Percentiles rank a stretch among this genome's conserved stretches.
Evolutionary conservation across 768 basidiomycete genomes (phyloP).

Genomic region (Tylopilus subfusipes): DNA sequence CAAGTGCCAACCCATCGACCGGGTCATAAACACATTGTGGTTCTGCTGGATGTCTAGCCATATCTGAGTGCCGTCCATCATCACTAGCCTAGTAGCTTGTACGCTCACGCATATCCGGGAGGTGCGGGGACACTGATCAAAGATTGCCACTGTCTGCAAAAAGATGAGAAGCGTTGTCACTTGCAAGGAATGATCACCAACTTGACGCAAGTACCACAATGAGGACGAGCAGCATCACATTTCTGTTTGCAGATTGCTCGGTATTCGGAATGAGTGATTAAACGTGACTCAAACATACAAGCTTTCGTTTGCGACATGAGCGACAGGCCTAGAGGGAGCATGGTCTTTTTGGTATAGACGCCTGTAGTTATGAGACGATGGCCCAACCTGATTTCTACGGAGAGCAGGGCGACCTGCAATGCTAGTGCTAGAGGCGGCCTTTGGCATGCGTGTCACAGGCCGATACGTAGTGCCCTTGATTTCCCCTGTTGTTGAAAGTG

Average conservation of each 20-base stretch:
- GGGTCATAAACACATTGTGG: conserved; percentile 86
- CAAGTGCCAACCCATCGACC: conserved; percentile 73
- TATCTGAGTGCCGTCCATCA: conserved; percentile 5
- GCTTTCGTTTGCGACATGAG: conserved; percentile 79
- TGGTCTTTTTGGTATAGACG: conserved; percentile 9
- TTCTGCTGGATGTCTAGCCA: conserved; percentile 71
- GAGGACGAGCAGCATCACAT: conserved; percentile 85
- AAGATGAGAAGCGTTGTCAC: conserved; percentile 5
- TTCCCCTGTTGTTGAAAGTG: conserved; percentile 1
- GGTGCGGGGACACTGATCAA: conserved; percentile 82
- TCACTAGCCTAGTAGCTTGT: not conserved
- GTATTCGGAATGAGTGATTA: not conserved
- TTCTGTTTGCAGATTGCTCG: conserved; percentile 46
- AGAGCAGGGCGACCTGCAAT: conserved; percentile 56
- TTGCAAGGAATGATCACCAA: conserved; percentile 42
- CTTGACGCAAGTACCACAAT: conserved; percentile 84
- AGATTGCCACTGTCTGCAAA: conserved; percentile 71
- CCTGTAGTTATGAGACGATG: not conserved
- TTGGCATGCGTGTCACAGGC: conserved; percentile 54
- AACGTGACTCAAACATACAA: conserved; percentile 46
- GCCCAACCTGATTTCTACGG: conserved; percentile 69
- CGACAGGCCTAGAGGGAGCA: conserved; percentile 58
- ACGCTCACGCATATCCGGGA: conserved; percentile 73
- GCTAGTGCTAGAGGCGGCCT: conserved; percentile 40
- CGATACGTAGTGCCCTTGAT: not conserved